Evolutionary conservation across 169 alveolate genomes (phyloP), one percentile per base, ranked within the genome.

Genomic region (Plasmodium relictum): DNA sequence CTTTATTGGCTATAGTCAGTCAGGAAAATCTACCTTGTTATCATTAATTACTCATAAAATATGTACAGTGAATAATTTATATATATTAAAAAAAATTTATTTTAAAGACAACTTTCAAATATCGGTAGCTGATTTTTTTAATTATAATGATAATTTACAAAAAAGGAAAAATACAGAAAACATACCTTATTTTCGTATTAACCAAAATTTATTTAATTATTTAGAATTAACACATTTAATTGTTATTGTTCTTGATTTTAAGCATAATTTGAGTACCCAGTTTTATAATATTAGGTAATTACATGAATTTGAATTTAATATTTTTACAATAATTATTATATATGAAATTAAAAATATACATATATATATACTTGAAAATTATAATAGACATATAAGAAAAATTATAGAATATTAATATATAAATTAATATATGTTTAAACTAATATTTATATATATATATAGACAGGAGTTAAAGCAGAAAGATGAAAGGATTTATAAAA

Each of bases 111-210:
- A 68, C 18, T 80, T 52, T 37, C 90, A 80, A 61, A 72, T 80
- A 59, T 80, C 90, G 14, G 90, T 80, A 3, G 90, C 90, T 39
- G 90, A 80, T 61, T 80, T 80, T 56, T 54, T 59, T 52, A 45
- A 48, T 61, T 26, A 44, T 16, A 56, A 59, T 14, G 68, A 73
- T 16, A 10, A 71, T 48, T 4, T 41, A 16, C 50, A 9, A 56
- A 44, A 44, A 68, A 44, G 44, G 8, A 41, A 31, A 22, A 42
- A 6, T 39, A n/a, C 41, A 18, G 22, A 37, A 22, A 54, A 80
- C 14, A 52, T 22, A 16, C 14, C 52, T 56, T 31, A 65, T 26
- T 80, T 80, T 72, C 48, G 45, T 61, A 62, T 80, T 12, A 80
- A 44, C 52, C 48, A 65, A 22, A 68, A 65, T 72, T 39, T 80